Percentiles rank a stretch among this genome's conserved stretches.
phyloP scores from a whole-genome alignment of 202 grass and related monocot species.

The Setaria italica region DNA sequence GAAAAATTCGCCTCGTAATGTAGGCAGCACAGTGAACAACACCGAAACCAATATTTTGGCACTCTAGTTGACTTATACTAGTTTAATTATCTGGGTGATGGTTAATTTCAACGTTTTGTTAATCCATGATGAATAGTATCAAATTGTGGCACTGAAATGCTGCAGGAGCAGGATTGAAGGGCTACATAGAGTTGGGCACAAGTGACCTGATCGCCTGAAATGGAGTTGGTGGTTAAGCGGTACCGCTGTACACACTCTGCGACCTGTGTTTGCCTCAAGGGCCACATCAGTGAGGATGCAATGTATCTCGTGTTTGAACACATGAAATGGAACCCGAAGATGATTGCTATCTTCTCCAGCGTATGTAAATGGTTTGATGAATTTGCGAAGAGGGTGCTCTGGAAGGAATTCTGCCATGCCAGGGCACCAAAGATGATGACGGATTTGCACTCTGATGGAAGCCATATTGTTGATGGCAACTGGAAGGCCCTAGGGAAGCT shows the following conservation, averaged over 20 bases:
- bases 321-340: constrained; percentile 76
- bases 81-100: constrained; percentile 3
- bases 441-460: constrained; percentile 75
- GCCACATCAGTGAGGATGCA: constrained; percentile 77
- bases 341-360: constrained; percentile 68
- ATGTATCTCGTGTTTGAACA: constrained; percentile 73
- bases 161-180: constrained; percentile 41
- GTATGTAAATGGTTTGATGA: constrained; percentile 91
- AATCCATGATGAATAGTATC: neutral
- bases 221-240: constrained; percentile 76
- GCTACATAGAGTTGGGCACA: neutral
- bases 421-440: constrained; percentile 86
- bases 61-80: neutral
- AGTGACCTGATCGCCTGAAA: neutral
- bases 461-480: constrained; percentile 81
- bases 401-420: constrained; percentile 87
- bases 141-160: neutral
- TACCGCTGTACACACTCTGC: constrained; percentile 79
- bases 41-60: neutral
- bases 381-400: constrained; percentile 66
- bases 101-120: neutral
- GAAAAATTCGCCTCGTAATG: neutral
- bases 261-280: constrained; percentile 76
- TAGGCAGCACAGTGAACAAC: neutral
- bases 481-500: constrained; percentile 90